Percentiles rank a stretch among this genome's conserved stretches.
These are phyloP conservation scores for Primulina huaijiensis DNA, from an alignment of 257 asterid genomes.

Conservation along the genomic window DNA sequence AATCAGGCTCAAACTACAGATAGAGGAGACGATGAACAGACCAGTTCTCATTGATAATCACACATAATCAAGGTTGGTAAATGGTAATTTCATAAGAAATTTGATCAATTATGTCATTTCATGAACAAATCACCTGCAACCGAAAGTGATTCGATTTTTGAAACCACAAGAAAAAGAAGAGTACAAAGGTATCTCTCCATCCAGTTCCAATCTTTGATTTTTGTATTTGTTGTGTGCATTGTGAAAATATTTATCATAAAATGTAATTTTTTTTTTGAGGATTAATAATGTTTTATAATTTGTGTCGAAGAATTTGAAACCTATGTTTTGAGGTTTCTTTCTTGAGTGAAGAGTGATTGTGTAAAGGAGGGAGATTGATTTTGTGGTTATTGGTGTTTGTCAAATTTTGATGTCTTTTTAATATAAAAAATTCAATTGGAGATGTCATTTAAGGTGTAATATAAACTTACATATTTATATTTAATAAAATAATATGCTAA, in stretches of 20 bases:
- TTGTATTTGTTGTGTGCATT: constrained; percentile 20
- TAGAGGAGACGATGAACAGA: constrained; percentile 44
- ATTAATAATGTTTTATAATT: constrained; percentile 27
- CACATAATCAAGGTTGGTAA: neutral
- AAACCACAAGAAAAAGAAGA: constrained; percentile 9
- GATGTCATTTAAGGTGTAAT: too few species aligned
- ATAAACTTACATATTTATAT: too few species aligned
- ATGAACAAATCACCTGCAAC: neutral
- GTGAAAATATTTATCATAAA: neutral
- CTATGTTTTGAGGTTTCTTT: constrained; percentile 46
- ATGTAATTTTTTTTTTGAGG: constrained; percentile 12
- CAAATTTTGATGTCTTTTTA: neutral
- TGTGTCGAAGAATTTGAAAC: constrained; percentile 37
- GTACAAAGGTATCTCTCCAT: constrained; percentile 29
- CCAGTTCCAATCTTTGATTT: constrained; percentile 23
- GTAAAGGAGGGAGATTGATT: constrained; percentile 41
- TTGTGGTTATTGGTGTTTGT: neutral
- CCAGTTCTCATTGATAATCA: constrained; percentile 34
- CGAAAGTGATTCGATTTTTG: neutral
- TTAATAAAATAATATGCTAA: too few species aligned
- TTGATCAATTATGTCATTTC: neutral
- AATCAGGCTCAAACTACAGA: constrained; percentile 38
- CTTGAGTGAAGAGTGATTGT: constrained; percentile 26
- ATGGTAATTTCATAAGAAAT: neutral
- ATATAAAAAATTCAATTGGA: too few species aligned